These are phyloP conservation scores for Chondrostereum purpureum DNA, from an alignment of 1,284 basidiomycete species.

Conservation along the genomic window DNA sequence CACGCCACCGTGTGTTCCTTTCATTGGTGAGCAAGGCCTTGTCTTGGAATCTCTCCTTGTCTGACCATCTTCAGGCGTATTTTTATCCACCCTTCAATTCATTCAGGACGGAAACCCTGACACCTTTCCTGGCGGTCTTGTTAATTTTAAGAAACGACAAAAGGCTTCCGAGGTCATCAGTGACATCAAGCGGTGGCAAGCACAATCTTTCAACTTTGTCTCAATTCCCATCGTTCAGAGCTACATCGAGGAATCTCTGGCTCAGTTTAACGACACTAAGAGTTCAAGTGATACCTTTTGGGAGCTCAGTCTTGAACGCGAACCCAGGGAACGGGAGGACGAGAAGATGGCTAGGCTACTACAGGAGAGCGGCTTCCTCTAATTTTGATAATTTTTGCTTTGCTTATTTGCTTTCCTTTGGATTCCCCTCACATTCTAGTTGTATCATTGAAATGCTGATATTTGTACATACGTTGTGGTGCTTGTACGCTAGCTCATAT, in stretches of 20 bases:
- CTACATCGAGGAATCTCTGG: slow-evolving; percentile 76
- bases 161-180: slow-evolving; percentile 92
- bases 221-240: slow-evolving; percentile 62
- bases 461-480: not conserved
- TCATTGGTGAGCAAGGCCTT: slow-evolving; percentile 68
- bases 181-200: slow-evolving; percentile 95
- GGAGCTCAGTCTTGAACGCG: slow-evolving; percentile 77
- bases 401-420: slow-evolving; percentile 3
- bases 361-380: slow-evolving; percentile 84
- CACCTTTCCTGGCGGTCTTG: slow-evolving; percentile 69
- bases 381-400: slow-evolving; percentile 13
- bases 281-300: slow-evolving; percentile 74
- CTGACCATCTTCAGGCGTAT: slow-evolving; percentile 63
- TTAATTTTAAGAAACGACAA: slow-evolving; percentile 96
- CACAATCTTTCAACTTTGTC: slow-evolving; percentile 82
- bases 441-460: slow-evolving; percentile 3
- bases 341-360: slow-evolving; percentile 87
- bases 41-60: not conserved
- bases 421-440: not conserved
- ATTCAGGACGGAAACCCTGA: slow-evolving; percentile 99
- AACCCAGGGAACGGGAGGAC: slow-evolving; percentile 90
- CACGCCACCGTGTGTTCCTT: slow-evolving; percentile 94
- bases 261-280: slow-evolving; percentile 56
- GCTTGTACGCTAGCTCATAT: not conserved
- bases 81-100: slow-evolving; percentile 92